These are phyloP conservation scores for Pulveroboletus sp. DNA, from an alignment of 768 basidiomycete genomes.

Conservation along the genomic window DNA sequence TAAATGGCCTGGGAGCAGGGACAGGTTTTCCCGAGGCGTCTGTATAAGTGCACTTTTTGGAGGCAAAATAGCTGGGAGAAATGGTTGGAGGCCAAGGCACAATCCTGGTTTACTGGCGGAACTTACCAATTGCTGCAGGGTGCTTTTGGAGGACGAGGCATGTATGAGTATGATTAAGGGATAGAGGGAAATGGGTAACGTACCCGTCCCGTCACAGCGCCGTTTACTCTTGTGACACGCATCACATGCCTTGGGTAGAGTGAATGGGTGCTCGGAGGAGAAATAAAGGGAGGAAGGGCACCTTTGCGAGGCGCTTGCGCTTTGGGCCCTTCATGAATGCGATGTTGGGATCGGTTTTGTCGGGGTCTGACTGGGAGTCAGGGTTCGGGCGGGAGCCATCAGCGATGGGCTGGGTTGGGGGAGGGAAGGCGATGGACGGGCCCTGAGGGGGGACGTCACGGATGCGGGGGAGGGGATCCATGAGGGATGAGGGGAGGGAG, in stretches of 20 bases:
- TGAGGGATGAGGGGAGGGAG: constrained; percentile 16
- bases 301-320: constrained; percentile 54
- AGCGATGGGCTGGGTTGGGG: constrained; percentile 18
- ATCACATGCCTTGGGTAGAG: constrained; percentile 58
- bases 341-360: constrained; percentile 32
- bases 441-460: constrained; percentile 13
- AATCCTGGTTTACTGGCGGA: constrained; percentile 2
- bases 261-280: constrained; percentile 7
- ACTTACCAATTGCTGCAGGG: constrained; percentile 80
- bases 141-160: constrained; percentile 38
- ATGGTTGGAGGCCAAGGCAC: constrained; percentile 3
- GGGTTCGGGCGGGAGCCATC: constrained; percentile 21
- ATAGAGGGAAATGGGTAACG: constrained; percentile 23
- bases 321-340: constrained; percentile 53
- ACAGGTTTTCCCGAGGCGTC: constrained; percentile 79
- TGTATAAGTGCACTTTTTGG: constrained; percentile 78
- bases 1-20: constrained; percentile 60
- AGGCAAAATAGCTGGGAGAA: constrained; percentile 66
- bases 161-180: constrained; percentile 4
- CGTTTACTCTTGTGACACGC: constrained; percentile 85
- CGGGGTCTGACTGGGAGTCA: constrained; percentile 21
- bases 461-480: constrained; percentile 37
- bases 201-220: constrained; percentile 79
- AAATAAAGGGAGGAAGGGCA: constrained; percentile 16
- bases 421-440: constrained; percentile 22